Evolutionary conservation across 805 yeast species (phyloP), one percentile per base, ranked within the genome.

Genomic region (Blastobotrys mokoenaii): DNA sequence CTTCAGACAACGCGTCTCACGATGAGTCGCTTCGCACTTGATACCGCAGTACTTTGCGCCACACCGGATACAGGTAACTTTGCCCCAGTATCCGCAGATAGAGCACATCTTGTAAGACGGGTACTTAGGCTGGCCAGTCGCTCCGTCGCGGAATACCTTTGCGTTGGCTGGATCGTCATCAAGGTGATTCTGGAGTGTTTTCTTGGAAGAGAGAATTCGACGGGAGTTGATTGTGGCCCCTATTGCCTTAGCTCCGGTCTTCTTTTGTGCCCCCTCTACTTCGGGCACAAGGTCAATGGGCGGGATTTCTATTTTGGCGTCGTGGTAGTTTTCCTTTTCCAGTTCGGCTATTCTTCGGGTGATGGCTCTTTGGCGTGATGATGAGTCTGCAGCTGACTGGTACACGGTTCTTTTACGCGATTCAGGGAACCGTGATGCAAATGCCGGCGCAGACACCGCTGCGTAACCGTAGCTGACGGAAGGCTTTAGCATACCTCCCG

Each of bases 61-160:
- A 41, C 73, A 69, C 30, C 60, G 49, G 27, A 60, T 43, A 47
- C 73, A 69, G 2, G 57, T 48, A 5, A 58, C 42, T 11, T 51
- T 50, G 6, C 69, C 64, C 55, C 64, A 60, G 53, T 64, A 66
- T 1, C 73, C 73, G 44, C 73, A 69, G 1, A 69, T 65, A 9
- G 58, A 52, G 46, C 73, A 69, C 20, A 64, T 41, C 2, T 53
- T 53, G 9, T 61, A 48, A 3, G 56, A 40, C 2, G 73, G 72
- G 47, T 69, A 69, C 11, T 27, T 33, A n/a, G 70, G 59, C 2
- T 66, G 62, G 17, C 40, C 46, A 1, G 66, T 56, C 1, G 63
- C 60, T n/a, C 62, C 57, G 3, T 58, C 53, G 33, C 51, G 45
- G 46, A 55, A 65, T 29, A 48, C 40, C 31, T 53, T 55, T 2